Percentiles rank a stretch among this genome's conserved stretches.
These are phyloP conservation scores for Silene latifolia DNA, from an alignment of 148 eudicot genomes.

Conservation along the genomic window DNA sequence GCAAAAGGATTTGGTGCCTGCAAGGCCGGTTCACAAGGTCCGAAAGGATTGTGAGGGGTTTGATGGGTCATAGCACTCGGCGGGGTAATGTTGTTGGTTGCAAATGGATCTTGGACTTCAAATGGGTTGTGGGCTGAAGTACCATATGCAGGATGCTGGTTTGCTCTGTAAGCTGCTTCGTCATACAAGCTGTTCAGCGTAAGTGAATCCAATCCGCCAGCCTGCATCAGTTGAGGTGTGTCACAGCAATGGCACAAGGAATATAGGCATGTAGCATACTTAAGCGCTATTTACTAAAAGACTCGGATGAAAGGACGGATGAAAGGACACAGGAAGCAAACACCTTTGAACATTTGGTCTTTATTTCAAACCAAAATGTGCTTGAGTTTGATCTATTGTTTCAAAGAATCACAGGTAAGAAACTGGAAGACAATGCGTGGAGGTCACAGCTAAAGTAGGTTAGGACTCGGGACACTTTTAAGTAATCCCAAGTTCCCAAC, in stretches of 20 bases:
- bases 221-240: constrained; percentile 36
- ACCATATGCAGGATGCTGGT: constrained; percentile 75
- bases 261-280: background rate
- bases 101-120: constrained; percentile 78
- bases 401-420: background rate
- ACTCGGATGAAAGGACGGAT: too few species aligned
- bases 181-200: constrained; percentile 81
- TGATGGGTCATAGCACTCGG: constrained; percentile 24
- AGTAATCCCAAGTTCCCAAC: too few species aligned
- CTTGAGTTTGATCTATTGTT: background rate
- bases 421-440: background rate
- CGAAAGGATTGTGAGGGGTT: background rate
- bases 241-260: background rate
- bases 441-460: background rate
- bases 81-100: constrained; percentile 49
- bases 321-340: too few species aligned
- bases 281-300: too few species aligned
- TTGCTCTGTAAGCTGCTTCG: constrained; percentile 72
- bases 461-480: too few species aligned
- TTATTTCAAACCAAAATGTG: background rate
- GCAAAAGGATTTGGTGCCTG: background rate
- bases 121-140: constrained; percentile 84
- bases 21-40: background rate
- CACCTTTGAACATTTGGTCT: too few species aligned
- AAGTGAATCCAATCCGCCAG: constrained; percentile 91